A percentile compares a stretch with the other conserved stretches of the same genome.
Conservation (phyloP, 164 flowering plant genomes). For the Protea cynaroides region DNA sequence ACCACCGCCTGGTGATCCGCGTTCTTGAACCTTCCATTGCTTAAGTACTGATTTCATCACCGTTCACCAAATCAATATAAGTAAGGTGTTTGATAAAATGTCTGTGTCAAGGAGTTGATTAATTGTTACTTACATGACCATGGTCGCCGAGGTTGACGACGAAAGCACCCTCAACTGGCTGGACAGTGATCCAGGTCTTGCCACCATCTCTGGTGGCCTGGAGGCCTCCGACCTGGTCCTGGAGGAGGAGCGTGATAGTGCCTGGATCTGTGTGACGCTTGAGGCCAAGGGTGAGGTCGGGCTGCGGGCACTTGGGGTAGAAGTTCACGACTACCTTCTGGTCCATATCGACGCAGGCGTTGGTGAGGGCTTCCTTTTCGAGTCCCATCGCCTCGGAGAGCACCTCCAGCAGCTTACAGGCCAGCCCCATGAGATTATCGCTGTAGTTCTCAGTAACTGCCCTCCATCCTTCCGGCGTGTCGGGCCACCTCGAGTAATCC, state of each 20-base stretch:
- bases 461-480: constrained; percentile 76
- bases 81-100: no score
- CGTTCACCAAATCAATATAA: background rate
- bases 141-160: constrained; percentile 89
- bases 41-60: constrained; percentile 40
- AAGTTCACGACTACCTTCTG: constrained; percentile 75
- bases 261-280: constrained; percentile 93
- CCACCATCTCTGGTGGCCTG: constrained; percentile 84
- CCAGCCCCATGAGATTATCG: constrained; percentile 62
- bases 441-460: constrained; percentile 55
- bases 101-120: no score
- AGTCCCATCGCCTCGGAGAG: constrained; percentile 81
- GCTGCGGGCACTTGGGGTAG: constrained; percentile 85
- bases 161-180: constrained; percentile 75
- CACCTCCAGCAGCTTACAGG: constrained; percentile 69
- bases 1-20: constrained; percentile 95
- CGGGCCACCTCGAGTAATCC: constrained; percentile 88
- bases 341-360: constrained; percentile 88
- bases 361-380: constrained; percentile 63
- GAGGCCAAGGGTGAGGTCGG: constrained; percentile 80
- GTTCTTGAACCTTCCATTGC: constrained; percentile 92
- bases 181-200: constrained; percentile 80
- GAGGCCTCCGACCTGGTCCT: constrained; percentile 81
- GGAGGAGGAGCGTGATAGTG: constrained; percentile 74
- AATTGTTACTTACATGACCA: constrained; percentile 60